Evolutionary conservation across 805 yeast species (phyloP), one percentile per base, ranked within the genome.

Genomic region (Ogataea wickerhamii): DNA sequence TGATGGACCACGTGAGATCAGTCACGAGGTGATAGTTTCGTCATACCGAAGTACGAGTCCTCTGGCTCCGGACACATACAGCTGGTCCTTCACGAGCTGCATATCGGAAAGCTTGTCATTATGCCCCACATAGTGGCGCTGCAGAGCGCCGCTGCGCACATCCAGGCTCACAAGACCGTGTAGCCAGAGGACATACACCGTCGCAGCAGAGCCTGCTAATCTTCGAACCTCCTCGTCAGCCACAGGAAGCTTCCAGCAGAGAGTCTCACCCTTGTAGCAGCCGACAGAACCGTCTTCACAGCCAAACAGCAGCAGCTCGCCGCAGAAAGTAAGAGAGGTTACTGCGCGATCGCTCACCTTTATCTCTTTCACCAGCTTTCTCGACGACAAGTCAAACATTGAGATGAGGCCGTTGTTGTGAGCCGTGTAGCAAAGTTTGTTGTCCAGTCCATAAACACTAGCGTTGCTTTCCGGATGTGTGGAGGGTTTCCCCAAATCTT

Each of bases 351-450:
- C 36, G 4, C 37, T 43, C 2, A 47, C 45, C 5, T 28, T 18
- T 16, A 49, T 41, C 34, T 61, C 64, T 1, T 56, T 53, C 8
- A 52, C 24, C 13, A 35, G 48, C 5, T 47, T 20, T 21, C 52
- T 40, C 2, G 51, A 52, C 18, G 62, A 51, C 21, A 64, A 22
- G 52, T 73, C 72, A 77, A 77, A 74, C 6, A 56, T 38, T 0
- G 70, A 60, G 4, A 74, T 49, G 4, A 39, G 41, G 2, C 75
- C 75, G 32, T 68, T 63, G 22, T 44, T 51, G 47, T 69, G 58
- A 1, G 70, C 83, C 2, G 71, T 73, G 18, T 65, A 55, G 3
- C 73, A 52, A 4, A 48, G 42, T 44, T 70, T 72, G 0, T 70
- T 78, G 6, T 55, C 60, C 14, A 76, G 71, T 20, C 73, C 85